Percentiles rank a stretch among this genome's conserved stretches.
phyloP scores from a whole-genome alignment of 192 early-diverging fungal species.

The Backusella tuberculispora region DNA sequence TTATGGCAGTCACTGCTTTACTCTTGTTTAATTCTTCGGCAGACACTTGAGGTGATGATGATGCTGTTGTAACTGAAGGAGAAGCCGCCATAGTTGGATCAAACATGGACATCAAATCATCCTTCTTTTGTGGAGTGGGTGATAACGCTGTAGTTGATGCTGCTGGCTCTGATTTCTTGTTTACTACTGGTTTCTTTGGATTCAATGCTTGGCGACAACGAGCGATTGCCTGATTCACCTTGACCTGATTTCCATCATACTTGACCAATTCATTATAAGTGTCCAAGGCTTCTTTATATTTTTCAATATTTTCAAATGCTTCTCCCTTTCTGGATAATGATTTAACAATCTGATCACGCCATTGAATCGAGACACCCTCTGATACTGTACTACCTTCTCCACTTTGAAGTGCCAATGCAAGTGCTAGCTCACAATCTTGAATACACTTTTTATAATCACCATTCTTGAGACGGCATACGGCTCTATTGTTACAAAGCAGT shows the following conservation, averaged over 20 bases:
- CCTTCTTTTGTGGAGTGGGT: constrained; percentile 29
- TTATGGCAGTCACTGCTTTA: constrained; percentile 71
- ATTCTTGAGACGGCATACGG: constrained; percentile 77
- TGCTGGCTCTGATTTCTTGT: not conserved
- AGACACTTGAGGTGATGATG: not conserved
- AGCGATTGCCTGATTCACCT: constrained; percentile 47
- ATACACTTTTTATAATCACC: constrained; percentile 78
- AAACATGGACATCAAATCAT: constrained; percentile 11
- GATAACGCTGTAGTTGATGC: not conserved
- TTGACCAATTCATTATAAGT: constrained; percentile 57
- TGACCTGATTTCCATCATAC: constrained; percentile 40
- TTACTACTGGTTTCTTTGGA: not conserved
- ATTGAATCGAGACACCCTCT: constrained; percentile 36
- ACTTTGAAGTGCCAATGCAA: constrained; percentile 40
- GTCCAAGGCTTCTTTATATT: constrained; percentile 69
- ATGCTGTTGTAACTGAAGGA: constrained; percentile 19
- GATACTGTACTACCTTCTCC: constrained; percentile 33
- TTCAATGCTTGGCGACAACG: constrained; percentile 53
- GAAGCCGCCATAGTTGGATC: constrained; percentile 10
- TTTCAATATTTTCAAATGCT: constrained; percentile 84
- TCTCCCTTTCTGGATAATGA: constrained; percentile 74
- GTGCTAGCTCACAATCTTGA: constrained; percentile 64
- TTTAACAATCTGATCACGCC: constrained; percentile 72
- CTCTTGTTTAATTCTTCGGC: constrained; percentile 23
- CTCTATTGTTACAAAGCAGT: constrained; percentile 84